These are phyloP conservation scores for Penicillium herquei DNA, from an alignment of 495 filamentous ascomycete genomes.

Conservation along the genomic window DNA sequence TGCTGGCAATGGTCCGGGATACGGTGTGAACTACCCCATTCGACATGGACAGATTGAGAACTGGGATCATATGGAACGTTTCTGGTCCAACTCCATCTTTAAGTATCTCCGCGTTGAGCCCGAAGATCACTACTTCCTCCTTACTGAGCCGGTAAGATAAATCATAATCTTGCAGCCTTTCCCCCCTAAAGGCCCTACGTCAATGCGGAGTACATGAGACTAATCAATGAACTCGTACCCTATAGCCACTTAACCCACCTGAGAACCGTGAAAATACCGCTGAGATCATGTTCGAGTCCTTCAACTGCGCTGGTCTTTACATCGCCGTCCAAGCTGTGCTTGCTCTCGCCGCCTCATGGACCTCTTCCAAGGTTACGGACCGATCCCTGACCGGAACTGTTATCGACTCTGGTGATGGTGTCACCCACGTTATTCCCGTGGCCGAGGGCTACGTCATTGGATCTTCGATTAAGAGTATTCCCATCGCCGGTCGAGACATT, in stretches of 20 bases:
- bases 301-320: slow-evolving; percentile 98
- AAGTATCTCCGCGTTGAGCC: slow-evolving; percentile 98
- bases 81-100: slow-evolving; percentile 99
- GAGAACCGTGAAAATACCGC: slow-evolving; percentile 99
- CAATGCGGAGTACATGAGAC: slow-evolving; percentile 11
- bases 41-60: slow-evolving; percentile 98
- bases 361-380: slow-evolving; percentile 94
- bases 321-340: slow-evolving; percentile 98
- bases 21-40: slow-evolving; percentile 95
- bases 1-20: slow-evolving; percentile 82
- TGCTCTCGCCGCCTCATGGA: slow-evolving; percentile 96
- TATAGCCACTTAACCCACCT: slow-evolving; percentile 89
- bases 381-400: slow-evolving; percentile 97
- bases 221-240: slow-evolving; percentile 10
- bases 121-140: slow-evolving; percentile 96
- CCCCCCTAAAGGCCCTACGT: slow-evolving; percentile 1
- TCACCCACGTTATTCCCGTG: slow-evolving; percentile 98
- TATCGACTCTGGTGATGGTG: slow-evolving; percentile 95
- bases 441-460: slow-evolving; percentile 99
- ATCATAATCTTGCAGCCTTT: neutral
- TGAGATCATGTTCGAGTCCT: slow-evolving; percentile 99
- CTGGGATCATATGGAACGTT: slow-evolving; percentile 99
- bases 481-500: slow-evolving; percentile 94
- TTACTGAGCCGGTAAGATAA: slow-evolving; percentile 86
- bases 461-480: slow-evolving; percentile 97